Conservation (phyloP, 192 early-diverging fungal genomes). For the Podila minutissima region DNA sequence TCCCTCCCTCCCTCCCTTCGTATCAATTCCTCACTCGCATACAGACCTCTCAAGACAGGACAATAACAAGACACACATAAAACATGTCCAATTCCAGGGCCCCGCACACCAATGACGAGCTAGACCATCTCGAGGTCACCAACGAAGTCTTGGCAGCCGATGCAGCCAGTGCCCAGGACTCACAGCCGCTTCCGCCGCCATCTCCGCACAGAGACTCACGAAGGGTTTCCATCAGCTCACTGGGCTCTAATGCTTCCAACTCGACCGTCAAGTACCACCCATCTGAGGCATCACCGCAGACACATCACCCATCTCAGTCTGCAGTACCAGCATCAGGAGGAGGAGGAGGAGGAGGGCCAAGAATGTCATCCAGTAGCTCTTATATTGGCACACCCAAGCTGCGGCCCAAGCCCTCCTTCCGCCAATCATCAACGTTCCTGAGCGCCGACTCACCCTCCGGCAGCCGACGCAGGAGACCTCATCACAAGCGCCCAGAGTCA, state of each 20-base stretch:
- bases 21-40: not conserved
- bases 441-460: slow-evolving; percentile 20
- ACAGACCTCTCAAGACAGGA: not conserved
- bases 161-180: slow-evolving; percentile 19
- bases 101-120: slow-evolving; percentile 19
- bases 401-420: slow-evolving; percentile 20
- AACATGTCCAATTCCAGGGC: slow-evolving; percentile 38
- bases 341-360: not conserved
- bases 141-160: slow-evolving; percentile 7
- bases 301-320: not conserved
- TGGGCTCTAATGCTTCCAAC: slow-evolving; percentile 26
- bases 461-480: slow-evolving; percentile 31
- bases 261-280: slow-evolving; percentile 35
- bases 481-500: slow-evolving; percentile 20
- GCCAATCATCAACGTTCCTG: slow-evolving; percentile 21
- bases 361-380: not conserved
- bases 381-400: not conserved
- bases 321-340: not conserved
- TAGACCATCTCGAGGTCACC: slow-evolving; percentile 27
- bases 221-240: slow-evolving; percentile 37
- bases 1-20: not conserved
- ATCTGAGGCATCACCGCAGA: not conserved
- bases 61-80: not conserved
- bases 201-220: slow-evolving; percentile 14
- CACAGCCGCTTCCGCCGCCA: slow-evolving; percentile 8